Base-by-base conservation (phyloP, 2,329 filamentous ascomycete species). In the Aspergillus amoenus region DNA sequence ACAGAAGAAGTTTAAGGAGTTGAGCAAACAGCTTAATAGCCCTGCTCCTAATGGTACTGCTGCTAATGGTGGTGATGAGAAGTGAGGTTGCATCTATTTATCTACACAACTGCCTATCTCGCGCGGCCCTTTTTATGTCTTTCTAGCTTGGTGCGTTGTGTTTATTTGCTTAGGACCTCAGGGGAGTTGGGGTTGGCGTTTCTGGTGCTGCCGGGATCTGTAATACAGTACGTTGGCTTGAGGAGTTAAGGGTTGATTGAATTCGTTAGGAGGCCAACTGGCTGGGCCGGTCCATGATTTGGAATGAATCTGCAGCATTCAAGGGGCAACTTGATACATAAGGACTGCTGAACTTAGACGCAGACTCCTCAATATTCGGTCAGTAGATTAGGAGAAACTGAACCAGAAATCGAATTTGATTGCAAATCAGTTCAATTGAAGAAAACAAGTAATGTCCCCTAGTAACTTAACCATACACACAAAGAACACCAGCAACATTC, bases 1-100 rank as follows among this genome's bases (percentile, higher is more conserved):
- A 22, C 69, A 73, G 65, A 72, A 75, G 59, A 73, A 74, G 61
- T 76, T 72, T 61, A 76, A 76, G 68, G 73, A 76, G 61, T 50
- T 77, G 39, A 69, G 67, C 62, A 65, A 70, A 57, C 68, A 64
- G 48, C 17, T 21, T 17, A 42, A 32, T 34, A 15, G 37, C 32
- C 18, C 40, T 47, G 5, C 34, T 17, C 8, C 49, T 53, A 11
- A n/a, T 43, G n/a, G 17, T 8, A 43, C n/a, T 18, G 37, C 13
- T 8, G 21, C 6, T 8, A 22, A 32, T 7, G 30, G 5, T 13
- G 40, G 12, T 9, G 39, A 34, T 13, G 45, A 24, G 40, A 30
- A 52, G 50, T 52, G 17, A 37, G 39, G 9, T 30, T 22, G 7
- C 37, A 3, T 43, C 21, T 21, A 15, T 13, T 27, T 41, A 21